Conservation (phyloP, 768 basidiomycete genomes). For the Rhizopogon sp. region DNA sequence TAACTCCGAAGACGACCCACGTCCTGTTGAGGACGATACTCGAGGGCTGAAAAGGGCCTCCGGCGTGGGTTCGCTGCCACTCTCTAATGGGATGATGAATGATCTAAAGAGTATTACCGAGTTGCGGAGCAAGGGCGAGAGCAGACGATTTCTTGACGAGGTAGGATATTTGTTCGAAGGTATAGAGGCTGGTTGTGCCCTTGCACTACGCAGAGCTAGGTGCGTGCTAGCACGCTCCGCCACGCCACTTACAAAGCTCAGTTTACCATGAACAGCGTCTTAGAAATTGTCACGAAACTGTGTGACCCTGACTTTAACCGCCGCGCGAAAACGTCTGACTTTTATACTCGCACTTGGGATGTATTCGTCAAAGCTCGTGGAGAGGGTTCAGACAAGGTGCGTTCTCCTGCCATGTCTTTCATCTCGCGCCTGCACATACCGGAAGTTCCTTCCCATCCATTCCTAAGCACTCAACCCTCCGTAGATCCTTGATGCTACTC, state of each 20-base stretch:
- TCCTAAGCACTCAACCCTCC: neutral
- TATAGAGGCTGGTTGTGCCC: conserved; percentile 45
- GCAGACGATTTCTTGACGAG: conserved; percentile 75
- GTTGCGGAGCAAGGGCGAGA: conserved; percentile 75
- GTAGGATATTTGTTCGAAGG: conserved; percentile 85
- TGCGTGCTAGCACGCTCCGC: conserved; percentile 18
- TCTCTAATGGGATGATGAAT: conserved; percentile 63
- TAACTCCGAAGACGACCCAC: conserved; percentile 68
- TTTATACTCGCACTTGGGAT: conserved; percentile 65
- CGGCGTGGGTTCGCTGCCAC: conserved; percentile 30
- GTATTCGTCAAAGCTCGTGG: conserved; percentile 54
- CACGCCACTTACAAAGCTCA: neutral
- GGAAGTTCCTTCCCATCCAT: neutral
- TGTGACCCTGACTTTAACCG: conserved; percentile 73
- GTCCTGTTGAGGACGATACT: conserved; percentile 19
- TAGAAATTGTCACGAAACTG: conserved; percentile 72
- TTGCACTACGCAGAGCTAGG: conserved; percentile 67
- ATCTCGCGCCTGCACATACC: neutral
- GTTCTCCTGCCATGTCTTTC: conserved; percentile 13
- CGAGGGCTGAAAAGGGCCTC: conserved; percentile 12
- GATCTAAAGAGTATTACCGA: conserved; percentile 79
- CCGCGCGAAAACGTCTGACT: conserved; percentile 74
- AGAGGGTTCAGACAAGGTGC: conserved; percentile 55
- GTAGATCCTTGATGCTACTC: conserved; percentile 60
- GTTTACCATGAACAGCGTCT: conserved; percentile 42